These are phyloP conservation scores for Clarireedia sp. DNA, from an alignment of 2,329 filamentous ascomycete species.

Conservation along the genomic window DNA sequence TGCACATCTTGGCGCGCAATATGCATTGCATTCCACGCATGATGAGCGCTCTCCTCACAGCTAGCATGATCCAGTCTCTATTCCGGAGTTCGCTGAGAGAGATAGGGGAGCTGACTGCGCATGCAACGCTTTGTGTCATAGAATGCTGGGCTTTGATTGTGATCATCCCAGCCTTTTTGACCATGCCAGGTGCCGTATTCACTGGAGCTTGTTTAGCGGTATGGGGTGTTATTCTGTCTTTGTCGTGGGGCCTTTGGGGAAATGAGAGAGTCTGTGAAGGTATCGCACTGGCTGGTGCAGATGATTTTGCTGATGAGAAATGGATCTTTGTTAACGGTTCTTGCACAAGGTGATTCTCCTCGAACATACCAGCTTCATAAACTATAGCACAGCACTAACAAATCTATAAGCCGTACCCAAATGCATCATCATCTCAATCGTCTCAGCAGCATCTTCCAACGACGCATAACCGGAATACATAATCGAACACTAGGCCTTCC, in stretches of 20 bases:
- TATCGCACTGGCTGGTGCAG: background rate
- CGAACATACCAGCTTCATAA: too few relatives aligned
- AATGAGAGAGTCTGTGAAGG: background rate
- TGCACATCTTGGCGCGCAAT: conserved; percentile 11
- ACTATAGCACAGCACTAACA: background rate
- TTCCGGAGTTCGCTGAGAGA: background rate
- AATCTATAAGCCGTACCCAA: conserved; percentile 45
- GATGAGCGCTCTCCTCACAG: conserved; percentile 1
- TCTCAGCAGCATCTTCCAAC: conserved; percentile 60
- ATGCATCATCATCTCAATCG: conserved; percentile 61
- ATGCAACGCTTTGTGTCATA: conserved; percentile 8
- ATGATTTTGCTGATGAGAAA: conserved; percentile 11
- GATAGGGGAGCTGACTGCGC: conserved; percentile 11
- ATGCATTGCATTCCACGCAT: conserved; percentile 9
- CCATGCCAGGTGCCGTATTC: conserved; percentile 11
- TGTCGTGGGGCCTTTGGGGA: conserved; percentile 12
- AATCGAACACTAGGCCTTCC: conserved; percentile 63
- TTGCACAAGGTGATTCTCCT: conserved; percentile 13
- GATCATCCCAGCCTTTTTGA: conserved; percentile 10
- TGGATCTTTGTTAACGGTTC: conserved; percentile 15
- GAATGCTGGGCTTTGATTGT: conserved; percentile 9
- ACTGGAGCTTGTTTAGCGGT: background rate
- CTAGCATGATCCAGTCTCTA: background rate
- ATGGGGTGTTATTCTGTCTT: background rate
- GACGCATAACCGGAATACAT: conserved; percentile 64